A percentile compares a stretch with the other conserved stretches of the same genome.
Conservation (phyloP, 2,329 filamentous ascomycete genomes). For the Chaetomium globosum region DNA sequence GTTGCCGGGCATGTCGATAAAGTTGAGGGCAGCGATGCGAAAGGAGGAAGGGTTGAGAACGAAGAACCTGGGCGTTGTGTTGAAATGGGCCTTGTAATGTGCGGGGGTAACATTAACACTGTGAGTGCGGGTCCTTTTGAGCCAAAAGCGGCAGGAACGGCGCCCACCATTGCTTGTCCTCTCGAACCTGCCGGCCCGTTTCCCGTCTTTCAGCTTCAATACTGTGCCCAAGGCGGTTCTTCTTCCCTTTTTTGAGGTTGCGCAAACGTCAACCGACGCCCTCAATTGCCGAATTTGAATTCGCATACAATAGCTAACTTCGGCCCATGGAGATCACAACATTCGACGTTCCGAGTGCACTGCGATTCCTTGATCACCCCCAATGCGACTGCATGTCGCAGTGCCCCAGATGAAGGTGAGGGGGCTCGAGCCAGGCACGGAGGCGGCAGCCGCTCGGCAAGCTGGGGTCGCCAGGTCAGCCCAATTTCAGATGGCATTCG, state of each 20-base stretch:
- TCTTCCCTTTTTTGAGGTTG: neutral
- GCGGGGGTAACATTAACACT: neutral
- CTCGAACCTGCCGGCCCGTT: neutral
- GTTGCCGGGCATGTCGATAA: conserved; percentile 41
- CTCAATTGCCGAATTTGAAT: neutral
- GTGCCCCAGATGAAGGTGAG: neutral
- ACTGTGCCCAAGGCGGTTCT: neutral
- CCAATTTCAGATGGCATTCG: neutral
- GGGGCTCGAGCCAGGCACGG: neutral
- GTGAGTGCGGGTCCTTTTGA: neutral
- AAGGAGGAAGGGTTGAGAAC: conserved; percentile 29
- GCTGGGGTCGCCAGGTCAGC: neutral
- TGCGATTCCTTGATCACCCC: neutral
- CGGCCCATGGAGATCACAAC: neutral
- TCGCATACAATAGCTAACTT: neutral
- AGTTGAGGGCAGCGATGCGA: conserved; percentile 37
- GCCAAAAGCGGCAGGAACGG: conserved; percentile 20
- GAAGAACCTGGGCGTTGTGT: conserved; percentile 2
- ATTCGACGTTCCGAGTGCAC: neutral
- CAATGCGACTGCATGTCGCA: neutral
- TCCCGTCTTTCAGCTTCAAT: neutral
- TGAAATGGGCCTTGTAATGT: conserved; percentile 4
- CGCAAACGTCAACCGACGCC: neutral
- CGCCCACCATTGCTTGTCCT: conserved; percentile 2
- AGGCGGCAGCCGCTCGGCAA: neutral